Evolutionary conservation across 2,329 filamentous ascomycete genomes (phyloP), one percentile per base, ranked within the genome.

Genomic region (Talaromyces rugulosus): DNA sequence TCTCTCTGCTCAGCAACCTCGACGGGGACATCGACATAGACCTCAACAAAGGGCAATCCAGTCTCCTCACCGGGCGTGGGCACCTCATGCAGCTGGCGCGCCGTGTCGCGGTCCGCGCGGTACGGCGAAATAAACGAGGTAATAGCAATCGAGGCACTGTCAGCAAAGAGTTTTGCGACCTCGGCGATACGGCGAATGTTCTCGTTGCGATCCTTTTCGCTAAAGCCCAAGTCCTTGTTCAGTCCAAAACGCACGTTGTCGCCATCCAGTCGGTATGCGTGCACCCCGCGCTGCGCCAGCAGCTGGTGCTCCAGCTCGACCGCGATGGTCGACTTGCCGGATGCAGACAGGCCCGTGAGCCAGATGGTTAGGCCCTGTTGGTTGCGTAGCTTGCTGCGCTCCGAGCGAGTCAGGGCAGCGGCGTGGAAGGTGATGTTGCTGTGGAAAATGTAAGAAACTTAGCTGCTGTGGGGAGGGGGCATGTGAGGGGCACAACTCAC

Each of bases 111-210:
- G 80, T 99, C 95, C 36, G 89, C 89, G 62, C 87, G 87, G 83
- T 97, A 98, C 1, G 95, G 95, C 1, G 91, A 96, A 82, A 99
- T 99, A 83, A 99, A 99, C 64, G 90, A 95, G 59, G 95, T 96
- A 68, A 99, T 88, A 67, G 94, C 91, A 70, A 98, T 86, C 62
- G 89, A 90, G 66, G 90, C 87, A 59, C 87, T 87, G 81, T 99
- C 95, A 65, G 95, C 93, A 78, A 99, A 99, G 67, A 99, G 87
- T 80, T 96, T 96, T 64, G 95, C 92, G 50, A 98, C 93, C 83
- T 99, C 94, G 60, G 91, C 92, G 72, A 99, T 97, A 66, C 95
- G 88, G 64, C 95, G 88, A 75, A 99, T 99, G 82, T 99, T 99
- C 84, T 99, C 95, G 75, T 94, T 96, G 70, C 95, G 88, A 82